These are phyloP conservation scores for Starmerella stigmatis DNA, from an alignment of 805 yeast genomes.

Conservation along the genomic window DNA sequence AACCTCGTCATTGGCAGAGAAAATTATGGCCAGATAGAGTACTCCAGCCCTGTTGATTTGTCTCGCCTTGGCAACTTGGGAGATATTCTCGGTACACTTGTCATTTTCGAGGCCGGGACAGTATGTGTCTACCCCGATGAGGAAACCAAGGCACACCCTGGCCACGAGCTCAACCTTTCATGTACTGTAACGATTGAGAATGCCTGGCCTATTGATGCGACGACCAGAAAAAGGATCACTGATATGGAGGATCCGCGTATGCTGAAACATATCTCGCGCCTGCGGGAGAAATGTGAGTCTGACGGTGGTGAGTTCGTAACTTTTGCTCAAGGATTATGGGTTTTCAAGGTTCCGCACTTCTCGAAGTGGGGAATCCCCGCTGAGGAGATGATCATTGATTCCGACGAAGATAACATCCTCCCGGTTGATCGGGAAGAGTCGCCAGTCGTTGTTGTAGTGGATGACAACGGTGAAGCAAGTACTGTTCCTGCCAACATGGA, in stretches of 20 bases:
- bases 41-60: slow-evolving; percentile 66
- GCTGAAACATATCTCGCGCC: slow-evolving; percentile 35
- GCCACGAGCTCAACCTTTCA: slow-evolving; percentile 69
- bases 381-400: slow-evolving; percentile 25
- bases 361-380: slow-evolving; percentile 79
- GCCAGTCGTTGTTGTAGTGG: slow-evolving; percentile 42
- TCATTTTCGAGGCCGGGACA: slow-evolving; percentile 49
- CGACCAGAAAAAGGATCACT: slow-evolving; percentile 46
- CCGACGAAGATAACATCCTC: slow-evolving; percentile 17
- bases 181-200: slow-evolving; percentile 63
- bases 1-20: slow-evolving; percentile 64
- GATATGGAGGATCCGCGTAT: slow-evolving; percentile 64
- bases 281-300: slow-evolving; percentile 40
- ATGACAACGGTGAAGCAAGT: slow-evolving; percentile 29
- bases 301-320: slow-evolving; percentile 72
- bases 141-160: slow-evolving; percentile 44
- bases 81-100: slow-evolving; percentile 52
- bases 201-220: slow-evolving; percentile 56
- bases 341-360: slow-evolving; percentile 78
- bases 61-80: slow-evolving; percentile 50
- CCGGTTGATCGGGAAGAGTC: neutral
- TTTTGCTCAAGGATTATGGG: slow-evolving; percentile 63
- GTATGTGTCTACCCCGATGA: slow-evolving; percentile 65
- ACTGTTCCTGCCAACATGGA: slow-evolving; percentile 9
- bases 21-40: slow-evolving; percentile 60